A percentile compares a stretch with the other conserved stretches of the same genome.
Evolutionary conservation across 208 protist species (phyloP).

Genomic region (Leishmania braziliensis): DNA sequence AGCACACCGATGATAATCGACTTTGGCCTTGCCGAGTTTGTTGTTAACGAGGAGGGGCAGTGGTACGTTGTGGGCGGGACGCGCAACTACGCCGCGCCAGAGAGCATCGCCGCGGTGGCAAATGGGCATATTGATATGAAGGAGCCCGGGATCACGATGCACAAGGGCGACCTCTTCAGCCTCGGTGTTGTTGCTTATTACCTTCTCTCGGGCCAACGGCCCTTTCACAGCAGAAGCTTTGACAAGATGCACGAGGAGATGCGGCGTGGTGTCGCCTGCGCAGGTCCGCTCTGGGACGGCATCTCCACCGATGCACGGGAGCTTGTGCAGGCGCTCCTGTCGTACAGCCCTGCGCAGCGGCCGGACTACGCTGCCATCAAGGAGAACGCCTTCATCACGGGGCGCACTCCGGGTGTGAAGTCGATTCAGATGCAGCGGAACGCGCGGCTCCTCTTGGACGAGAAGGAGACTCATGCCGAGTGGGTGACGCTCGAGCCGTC

Average conservation of each 20-base stretch:
- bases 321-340: constrained; percentile 54
- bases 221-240: constrained; percentile 40
- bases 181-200: constrained; percentile 75
- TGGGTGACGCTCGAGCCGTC: constrained; percentile 57
- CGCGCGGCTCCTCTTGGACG: constrained; percentile 23
- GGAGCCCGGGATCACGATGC: constrained; percentile 52
- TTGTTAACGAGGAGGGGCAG: constrained; percentile 21
- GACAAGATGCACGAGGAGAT: constrained; percentile 45
- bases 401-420: constrained; percentile 26
- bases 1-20: constrained; percentile 76
- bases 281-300: constrained; percentile 46
- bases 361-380: constrained; percentile 39
- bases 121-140: constrained; percentile 29
- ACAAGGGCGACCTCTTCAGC: constrained; percentile 73
- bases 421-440: constrained; percentile 37
- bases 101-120: constrained; percentile 59
- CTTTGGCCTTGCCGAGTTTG: constrained; percentile 81
- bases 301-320: constrained; percentile 42
- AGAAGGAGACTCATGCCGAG: constrained; percentile 45
- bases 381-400: constrained; percentile 43
- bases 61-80: constrained; percentile 51
- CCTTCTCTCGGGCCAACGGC: constrained; percentile 49
- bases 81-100: constrained; percentile 68
- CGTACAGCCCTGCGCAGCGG: constrained; percentile 36
- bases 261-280: constrained; percentile 42